These are phyloP conservation scores for Haplographium delicatum DNA, from an alignment of 495 filamentous ascomycete genomes.

Conservation along the genomic window DNA sequence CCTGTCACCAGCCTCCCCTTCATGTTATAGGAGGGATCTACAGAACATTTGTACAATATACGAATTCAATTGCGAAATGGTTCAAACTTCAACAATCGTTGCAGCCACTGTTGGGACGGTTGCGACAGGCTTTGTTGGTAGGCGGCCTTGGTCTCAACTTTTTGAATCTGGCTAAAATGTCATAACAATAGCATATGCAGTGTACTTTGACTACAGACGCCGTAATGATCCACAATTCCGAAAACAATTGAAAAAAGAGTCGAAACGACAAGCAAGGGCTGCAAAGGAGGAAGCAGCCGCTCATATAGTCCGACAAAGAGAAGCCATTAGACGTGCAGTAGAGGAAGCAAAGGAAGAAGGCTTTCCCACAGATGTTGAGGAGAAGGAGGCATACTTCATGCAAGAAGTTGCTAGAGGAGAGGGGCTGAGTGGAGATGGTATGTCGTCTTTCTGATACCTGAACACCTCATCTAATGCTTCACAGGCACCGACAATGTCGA, in stretches of 20 bases:
- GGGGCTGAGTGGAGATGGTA: slow-evolving; percentile 65
- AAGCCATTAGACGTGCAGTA: slow-evolving; percentile 65
- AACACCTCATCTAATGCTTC: slow-evolving; percentile 1
- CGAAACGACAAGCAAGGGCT: slow-evolving; percentile 65
- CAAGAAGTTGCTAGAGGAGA: slow-evolving; percentile 86
- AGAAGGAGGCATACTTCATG: slow-evolving; percentile 86
- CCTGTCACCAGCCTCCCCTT: slow-evolving; percentile 9
- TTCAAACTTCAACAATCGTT: slow-evolving; percentile 65
- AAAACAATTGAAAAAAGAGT: slow-evolving; percentile 75
- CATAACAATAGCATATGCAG: slow-evolving; percentile 54
- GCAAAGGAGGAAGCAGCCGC: slow-evolving; percentile 74
- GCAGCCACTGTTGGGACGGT: slow-evolving; percentile 68
- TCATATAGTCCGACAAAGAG: slow-evolving; percentile 60
- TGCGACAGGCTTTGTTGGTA: slow-evolving; percentile 72
- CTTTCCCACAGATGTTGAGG: slow-evolving; percentile 84
- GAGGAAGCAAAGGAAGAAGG: slow-evolving; percentile 80
- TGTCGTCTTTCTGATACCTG: slow-evolving; percentile 7
- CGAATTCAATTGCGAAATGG: slow-evolving; percentile 37
- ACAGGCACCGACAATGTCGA: slow-evolving; percentile 70
- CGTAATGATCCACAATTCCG: slow-evolving; percentile 84
- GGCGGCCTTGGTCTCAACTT: slow-evolving; percentile 18
- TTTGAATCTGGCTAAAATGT: slow-evolving; percentile 11
- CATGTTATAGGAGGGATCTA: too few species aligned
- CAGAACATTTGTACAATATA: too few species aligned
- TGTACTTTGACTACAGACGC: slow-evolving; percentile 94